These are phyloP conservation scores for Cucurbita ficifolia DNA, from an alignment of 306 rosid species.

Conservation along the genomic window DNA sequence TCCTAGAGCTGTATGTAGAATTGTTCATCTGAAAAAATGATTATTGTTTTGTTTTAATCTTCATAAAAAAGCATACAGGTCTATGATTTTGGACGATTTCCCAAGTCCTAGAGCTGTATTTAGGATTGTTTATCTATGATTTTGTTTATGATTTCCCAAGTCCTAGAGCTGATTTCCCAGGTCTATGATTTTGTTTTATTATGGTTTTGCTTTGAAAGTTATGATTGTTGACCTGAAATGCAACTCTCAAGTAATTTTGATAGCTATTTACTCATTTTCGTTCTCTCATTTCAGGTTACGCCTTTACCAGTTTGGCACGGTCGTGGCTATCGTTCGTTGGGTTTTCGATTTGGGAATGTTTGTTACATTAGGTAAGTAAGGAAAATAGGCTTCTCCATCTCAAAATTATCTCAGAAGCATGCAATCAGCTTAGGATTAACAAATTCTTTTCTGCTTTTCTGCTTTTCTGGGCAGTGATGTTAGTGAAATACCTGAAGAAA, in stretches of 20 bases:
- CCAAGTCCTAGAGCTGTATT: neutral
- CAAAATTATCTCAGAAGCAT: neutral
- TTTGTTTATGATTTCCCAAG: neutral
- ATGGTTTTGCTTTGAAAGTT: neutral
- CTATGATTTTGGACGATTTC: neutral
- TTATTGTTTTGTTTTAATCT: neutral
- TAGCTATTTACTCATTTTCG: neutral
- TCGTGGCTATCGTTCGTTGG: constrained; percentile 65
- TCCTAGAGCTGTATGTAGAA: neutral
- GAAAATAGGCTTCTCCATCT: constrained; percentile 14
- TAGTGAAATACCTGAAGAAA: constrained; percentile 86
- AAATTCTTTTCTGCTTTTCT: constrained; percentile 2
- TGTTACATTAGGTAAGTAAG: constrained; percentile 91
- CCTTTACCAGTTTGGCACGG: constrained; percentile 99
- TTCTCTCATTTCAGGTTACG: constrained; percentile 39
- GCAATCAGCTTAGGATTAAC: neutral
- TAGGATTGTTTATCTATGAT: neutral
- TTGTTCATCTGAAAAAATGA: neutral
- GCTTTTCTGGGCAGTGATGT: constrained; percentile 42
- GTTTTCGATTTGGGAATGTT: constrained; percentile 78
- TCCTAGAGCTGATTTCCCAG: neutral
- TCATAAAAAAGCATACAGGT: neutral
- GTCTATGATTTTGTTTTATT: too few relatives aligned
- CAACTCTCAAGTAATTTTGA: neutral
- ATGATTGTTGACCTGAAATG: neutral